Conservation (phyloP, 768 basidiomycete species). For the Psilocybe cyanescens region DNA sequence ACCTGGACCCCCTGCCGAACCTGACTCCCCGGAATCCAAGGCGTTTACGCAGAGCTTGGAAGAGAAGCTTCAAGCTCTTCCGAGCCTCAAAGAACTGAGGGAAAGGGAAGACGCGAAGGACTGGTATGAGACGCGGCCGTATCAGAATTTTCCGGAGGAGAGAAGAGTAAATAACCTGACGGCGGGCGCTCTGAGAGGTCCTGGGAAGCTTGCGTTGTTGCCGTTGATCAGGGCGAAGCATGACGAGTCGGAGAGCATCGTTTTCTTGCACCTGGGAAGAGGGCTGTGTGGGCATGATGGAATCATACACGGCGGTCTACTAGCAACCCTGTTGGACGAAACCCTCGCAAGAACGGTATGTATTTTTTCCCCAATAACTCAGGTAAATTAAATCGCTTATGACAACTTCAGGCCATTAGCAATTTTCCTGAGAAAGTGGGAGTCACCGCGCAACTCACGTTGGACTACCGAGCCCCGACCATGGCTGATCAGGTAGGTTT, state of each 20-base stretch:
- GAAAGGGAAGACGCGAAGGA: constrained; percentile 49
- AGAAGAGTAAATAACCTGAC: constrained; percentile 83
- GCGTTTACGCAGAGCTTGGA: constrained; percentile 68
- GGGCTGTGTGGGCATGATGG: constrained; percentile 94
- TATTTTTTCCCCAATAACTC: background rate
- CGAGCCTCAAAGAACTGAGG: constrained; percentile 56
- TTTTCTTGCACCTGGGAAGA: constrained; percentile 82
- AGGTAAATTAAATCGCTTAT: background rate
- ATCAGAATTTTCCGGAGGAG: constrained; percentile 68
- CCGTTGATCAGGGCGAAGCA: constrained; percentile 75
- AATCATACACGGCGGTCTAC: constrained; percentile 90
- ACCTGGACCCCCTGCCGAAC: constrained; percentile 64
- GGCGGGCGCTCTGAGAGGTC: constrained; percentile 84
- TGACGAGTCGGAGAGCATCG: constrained; percentile 76
- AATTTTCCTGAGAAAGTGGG: constrained; percentile 90
- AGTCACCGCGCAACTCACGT: constrained; percentile 84
- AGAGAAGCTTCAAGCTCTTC: constrained; percentile 64
- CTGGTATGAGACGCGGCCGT: constrained; percentile 85
- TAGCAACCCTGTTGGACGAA: constrained; percentile 93
- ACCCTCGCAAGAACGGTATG: constrained; percentile 74
- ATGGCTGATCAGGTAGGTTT: constrained; percentile 78
- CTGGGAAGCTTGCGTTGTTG: constrained; percentile 80
- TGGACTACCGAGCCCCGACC: constrained; percentile 88
- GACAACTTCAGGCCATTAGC: constrained; percentile 73
- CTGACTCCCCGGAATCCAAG: constrained; percentile 58